phyloP scores from a whole-genome alignment of 352 stramenopile genomes.

The Phytophthora rubi region DNA sequence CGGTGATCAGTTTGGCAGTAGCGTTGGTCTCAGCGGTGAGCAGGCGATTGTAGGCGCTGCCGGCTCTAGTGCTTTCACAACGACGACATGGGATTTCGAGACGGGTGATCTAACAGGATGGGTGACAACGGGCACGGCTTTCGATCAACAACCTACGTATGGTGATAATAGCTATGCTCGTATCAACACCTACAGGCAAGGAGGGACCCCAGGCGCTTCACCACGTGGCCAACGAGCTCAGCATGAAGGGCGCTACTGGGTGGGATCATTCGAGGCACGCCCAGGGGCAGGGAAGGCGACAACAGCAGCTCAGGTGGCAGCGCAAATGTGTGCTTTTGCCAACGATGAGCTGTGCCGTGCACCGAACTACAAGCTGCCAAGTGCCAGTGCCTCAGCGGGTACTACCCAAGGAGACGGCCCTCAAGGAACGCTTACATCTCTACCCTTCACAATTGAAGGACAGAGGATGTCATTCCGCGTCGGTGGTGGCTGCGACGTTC shows the following conservation, averaged over 20 bases:
- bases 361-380: slow-evolving; percentile 82
- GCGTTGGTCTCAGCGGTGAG: slow-evolving; percentile 78
- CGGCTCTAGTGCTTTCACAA: slow-evolving; percentile 70
- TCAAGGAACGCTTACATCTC: slow-evolving; percentile 93
- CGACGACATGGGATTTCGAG: slow-evolving; percentile 98
- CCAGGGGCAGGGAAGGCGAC: slow-evolving; percentile 71
- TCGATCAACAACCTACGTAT: slow-evolving; percentile 94
- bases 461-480: slow-evolving; percentile 94
- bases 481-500: slow-evolving; percentile 94
- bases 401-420: slow-evolving; percentile 90
- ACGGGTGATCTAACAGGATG: slow-evolving; percentile 95
- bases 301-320: slow-evolving; percentile 33
- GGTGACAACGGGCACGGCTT: slow-evolving; percentile 92
- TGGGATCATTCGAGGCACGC: slow-evolving; percentile 94
- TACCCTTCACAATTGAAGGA: slow-evolving; percentile 93
- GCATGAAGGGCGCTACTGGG: slow-evolving; percentile 93
- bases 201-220: slow-evolving; percentile 29
- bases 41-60: slow-evolving; percentile 80
- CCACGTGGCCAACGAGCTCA: slow-evolving; percentile 48
- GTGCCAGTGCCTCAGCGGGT: slow-evolving; percentile 61
- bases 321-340: slow-evolving; percentile 69
- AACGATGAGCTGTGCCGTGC: slow-evolving; percentile 69
- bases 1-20: slow-evolving; percentile 79
- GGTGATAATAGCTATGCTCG: slow-evolving; percentile 94
- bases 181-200: slow-evolving; percentile 66